Percentiles rank a stretch among this genome's conserved stretches.
Evolutionary conservation across 2,329 filamentous ascomycete genomes (phyloP).

Genomic region (Trichoderma lentiforme): DNA sequence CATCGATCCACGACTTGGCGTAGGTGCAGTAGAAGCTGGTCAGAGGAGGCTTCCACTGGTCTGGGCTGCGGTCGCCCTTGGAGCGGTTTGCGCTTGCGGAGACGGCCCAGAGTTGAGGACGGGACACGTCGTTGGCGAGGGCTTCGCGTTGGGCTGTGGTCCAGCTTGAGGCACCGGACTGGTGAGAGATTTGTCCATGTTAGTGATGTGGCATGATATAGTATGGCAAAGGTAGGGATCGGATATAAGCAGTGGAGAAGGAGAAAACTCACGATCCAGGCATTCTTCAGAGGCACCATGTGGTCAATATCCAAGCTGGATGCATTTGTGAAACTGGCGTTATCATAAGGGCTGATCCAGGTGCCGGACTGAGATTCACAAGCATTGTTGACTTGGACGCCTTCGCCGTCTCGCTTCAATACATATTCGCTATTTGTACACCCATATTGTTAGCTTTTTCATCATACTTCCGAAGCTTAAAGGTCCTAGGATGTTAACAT

Average conservation of each 20-base stretch:
- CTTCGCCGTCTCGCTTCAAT: conserved; percentile 67
- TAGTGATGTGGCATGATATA: neutral
- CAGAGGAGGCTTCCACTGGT: conserved; percentile 71
- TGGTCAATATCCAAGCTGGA: conserved; percentile 79
- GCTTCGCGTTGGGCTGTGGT: conserved; percentile 61
- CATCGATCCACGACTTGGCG: conserved; percentile 70
- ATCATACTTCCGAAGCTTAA: neutral
- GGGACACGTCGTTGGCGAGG: conserved; percentile 74
- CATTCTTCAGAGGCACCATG: conserved; percentile 75
- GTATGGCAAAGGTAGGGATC: neutral
- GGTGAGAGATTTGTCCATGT: neutral
- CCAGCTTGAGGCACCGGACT: conserved; percentile 72
- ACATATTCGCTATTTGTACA: conserved; percentile 56
- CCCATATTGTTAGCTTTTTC: neutral
- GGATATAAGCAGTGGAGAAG: neutral
- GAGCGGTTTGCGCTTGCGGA: conserved; percentile 71
- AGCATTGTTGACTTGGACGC: conserved; percentile 54
- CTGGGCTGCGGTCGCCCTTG: conserved; percentile 72
- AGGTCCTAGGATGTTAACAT: conserved; percentile 9
- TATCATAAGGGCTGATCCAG: conserved; percentile 74
- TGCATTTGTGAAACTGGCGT: conserved; percentile 63
- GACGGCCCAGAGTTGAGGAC: conserved; percentile 76
- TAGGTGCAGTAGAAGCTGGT: conserved; percentile 73
- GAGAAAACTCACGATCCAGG: conserved; percentile 61
- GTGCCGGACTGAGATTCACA: conserved; percentile 64